Conservation (phyloP, 2,329 filamentous ascomycete genomes). For the Xylaria sp. region DNA sequence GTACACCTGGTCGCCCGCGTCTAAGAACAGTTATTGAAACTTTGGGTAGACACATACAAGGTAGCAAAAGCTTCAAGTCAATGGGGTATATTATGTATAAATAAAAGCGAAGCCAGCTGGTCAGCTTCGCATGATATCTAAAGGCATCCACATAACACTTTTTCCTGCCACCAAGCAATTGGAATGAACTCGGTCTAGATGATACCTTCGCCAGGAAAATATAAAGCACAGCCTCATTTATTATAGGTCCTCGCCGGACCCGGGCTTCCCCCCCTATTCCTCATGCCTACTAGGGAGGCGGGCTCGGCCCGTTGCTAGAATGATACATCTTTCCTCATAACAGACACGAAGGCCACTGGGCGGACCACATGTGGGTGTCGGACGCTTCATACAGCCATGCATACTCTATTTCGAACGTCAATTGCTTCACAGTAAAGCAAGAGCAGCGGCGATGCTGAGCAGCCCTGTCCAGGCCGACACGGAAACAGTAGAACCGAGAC, state of each 20-base stretch:
- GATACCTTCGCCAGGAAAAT: conserved; percentile 9
- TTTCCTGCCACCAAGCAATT: conserved; percentile 35
- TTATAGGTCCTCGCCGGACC: conserved; percentile 23
- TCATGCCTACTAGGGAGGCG: background rate
- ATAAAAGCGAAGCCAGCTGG: conserved; percentile 30
- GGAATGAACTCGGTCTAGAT: conserved; percentile 15
- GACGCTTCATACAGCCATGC: background rate
- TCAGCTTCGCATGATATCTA: conserved; percentile 37
- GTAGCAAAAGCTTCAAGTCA: conserved; percentile 24
- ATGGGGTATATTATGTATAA: conserved; percentile 47
- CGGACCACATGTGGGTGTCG: background rate
- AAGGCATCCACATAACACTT: conserved; percentile 32
- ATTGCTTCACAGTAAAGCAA: conserved; percentile 54
- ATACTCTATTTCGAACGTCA: background rate
- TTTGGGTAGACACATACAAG: background rate
- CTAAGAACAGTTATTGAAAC: background rate
- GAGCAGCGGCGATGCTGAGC: conserved; percentile 54
- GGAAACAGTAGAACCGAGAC: conserved; percentile 46
- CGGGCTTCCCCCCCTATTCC: conserved; percentile 11
- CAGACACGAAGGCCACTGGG: background rate
- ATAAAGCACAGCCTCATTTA: conserved; percentile 16
- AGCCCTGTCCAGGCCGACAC: conserved; percentile 57
- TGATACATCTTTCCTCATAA: conserved; percentile 4
- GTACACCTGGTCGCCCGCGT: background rate
- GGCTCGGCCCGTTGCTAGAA: background rate